Conservation (phyloP, 2,329 filamentous ascomycete species). For the Ambrosiella xylebori region DNA sequence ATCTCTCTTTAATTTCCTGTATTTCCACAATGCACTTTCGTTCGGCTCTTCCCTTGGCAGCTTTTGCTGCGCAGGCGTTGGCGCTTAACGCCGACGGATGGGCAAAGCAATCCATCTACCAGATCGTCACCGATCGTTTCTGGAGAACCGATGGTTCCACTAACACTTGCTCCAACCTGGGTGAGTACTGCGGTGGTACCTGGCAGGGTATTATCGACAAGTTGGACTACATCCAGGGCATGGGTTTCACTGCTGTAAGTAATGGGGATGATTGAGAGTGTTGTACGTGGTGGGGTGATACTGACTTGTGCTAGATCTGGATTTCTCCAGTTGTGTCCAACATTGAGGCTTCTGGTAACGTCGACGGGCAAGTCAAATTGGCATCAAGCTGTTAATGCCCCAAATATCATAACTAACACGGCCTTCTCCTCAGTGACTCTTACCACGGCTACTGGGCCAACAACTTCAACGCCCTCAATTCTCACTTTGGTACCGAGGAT, state of each 20-base stretch:
- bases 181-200: constrained; percentile 32
- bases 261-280: background rate
- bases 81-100: constrained; percentile 20
- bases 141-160: constrained; percentile 24
- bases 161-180: constrained; percentile 17
- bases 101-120: constrained; percentile 28
- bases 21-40: constrained; percentile 3
- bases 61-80: background rate
- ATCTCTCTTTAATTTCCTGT: background rate
- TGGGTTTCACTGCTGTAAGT: constrained; percentile 25
- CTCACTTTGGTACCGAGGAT: constrained; percentile 30
- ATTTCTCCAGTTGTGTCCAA: constrained; percentile 28
- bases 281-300: background rate
- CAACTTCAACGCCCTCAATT: constrained; percentile 26
- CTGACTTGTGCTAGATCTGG: constrained; percentile 18
- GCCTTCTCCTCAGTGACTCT: constrained; percentile 17
- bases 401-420: background rate
- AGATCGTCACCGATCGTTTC: constrained; percentile 28
- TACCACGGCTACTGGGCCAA: constrained; percentile 27
- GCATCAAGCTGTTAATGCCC: background rate
- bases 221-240: constrained; percentile 32
- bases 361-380: constrained; percentile 12
- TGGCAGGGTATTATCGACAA: constrained; percentile 31
- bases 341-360: constrained; percentile 19
- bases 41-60: background rate